Evolutionary conservation across 2,329 filamentous ascomycete genomes (phyloP), one percentile per base, ranked within the genome.

Genomic region (Cladosporium cucumerinum): DNA sequence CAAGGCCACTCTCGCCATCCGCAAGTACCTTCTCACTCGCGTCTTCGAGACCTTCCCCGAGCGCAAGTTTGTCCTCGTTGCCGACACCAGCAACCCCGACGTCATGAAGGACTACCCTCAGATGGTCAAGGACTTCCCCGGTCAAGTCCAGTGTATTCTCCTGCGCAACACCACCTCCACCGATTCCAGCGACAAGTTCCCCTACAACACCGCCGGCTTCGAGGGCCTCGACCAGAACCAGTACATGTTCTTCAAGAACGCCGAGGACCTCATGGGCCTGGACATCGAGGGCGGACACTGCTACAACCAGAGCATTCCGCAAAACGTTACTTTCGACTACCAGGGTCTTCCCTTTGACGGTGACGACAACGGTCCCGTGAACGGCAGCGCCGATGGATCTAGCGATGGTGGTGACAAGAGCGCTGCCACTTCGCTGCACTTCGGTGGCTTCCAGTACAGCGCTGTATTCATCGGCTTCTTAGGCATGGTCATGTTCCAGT

Each of bases 181-280:
- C 0, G 90, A 93, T 69, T 69, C 76, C 0, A 82, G 81, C 0
- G 86, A 91, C 75, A 82, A 84, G 67, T 92, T 93, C 76, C 90
- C 91, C 0, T 93, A 93, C 76, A 84, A 93, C 71, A 93, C 90
- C 0, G 81, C 80, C 25, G 88, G 87, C 0, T 93, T 93, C 78
- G 80, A 90, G 77, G 84, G 80, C 2, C 73, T 93, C 51, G 84
- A 89, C 59, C 85, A 88, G 74, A 81, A 81, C 34, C 84, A 80
- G 68, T 93, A 92, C 78, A 93, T 93, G 90, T 93, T 94, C 79
- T 93, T 94, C 81, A 79, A 83, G 18, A 83, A 88, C 21, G 84
- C 90, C 0, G 87, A 92, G 74, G 90, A 93, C 70, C 76, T 93
- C 43, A 82, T 72, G 7, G 82, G 82, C 3, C 76, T 92, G 66